Base-by-base conservation (phyloP, 495 filamentous ascomycete genomes). In the Margaritispora aquatica region DNA sequence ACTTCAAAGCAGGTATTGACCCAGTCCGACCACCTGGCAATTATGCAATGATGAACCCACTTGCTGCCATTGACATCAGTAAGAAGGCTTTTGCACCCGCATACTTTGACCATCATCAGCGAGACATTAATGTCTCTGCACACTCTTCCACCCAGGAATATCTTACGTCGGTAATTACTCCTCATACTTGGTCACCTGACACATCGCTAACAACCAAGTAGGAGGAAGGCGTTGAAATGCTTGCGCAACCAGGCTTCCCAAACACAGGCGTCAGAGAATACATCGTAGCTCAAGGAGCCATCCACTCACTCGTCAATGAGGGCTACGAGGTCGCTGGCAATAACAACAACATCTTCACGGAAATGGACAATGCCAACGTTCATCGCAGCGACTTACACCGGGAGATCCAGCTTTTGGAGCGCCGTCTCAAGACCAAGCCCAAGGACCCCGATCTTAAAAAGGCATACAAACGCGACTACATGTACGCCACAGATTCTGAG, bases 101-200 rank as follows among this genome's bases (percentile, higher is more conserved):
- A 27, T 53, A 49, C 31, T 17, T 15, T 19, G 54, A 57, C 29
- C 15, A n/a, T 27, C 21, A 24, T 17, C 54, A 57, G 23, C 22
- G 38, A 29, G 38, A 26, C 24, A 3, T 49, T 19, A 31, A n/a
- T n/a, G n/a, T 2, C 10, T 17, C 22, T 17, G 19, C 36, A 13
- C 19, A 9, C 2, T 38, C 23, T 36, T 51, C 55, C 4, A 24
- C 47, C 15, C 55, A 46, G 15, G 57, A 59, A 26, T 1, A 15
- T 15, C 48, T 59, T 26, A 59, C 50, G 17, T 53, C 48, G 38
- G 57, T 54, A 52, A 51, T n/a, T n/a, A n/a, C n/a, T n/a, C n/a
- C n/a, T n/a, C n/a, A n/a, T n/a, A n/a, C n/a, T n/a, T n/a, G n/a
- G n/a, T n/a, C n/a, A n/a, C n/a, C n/a, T n/a, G n/a, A n/a, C n/a